Evolutionary conservation across 176 grass and related monocot species (phyloP), one percentile per base, ranked within the genome.

Genomic region (Chloris gayana): DNA sequence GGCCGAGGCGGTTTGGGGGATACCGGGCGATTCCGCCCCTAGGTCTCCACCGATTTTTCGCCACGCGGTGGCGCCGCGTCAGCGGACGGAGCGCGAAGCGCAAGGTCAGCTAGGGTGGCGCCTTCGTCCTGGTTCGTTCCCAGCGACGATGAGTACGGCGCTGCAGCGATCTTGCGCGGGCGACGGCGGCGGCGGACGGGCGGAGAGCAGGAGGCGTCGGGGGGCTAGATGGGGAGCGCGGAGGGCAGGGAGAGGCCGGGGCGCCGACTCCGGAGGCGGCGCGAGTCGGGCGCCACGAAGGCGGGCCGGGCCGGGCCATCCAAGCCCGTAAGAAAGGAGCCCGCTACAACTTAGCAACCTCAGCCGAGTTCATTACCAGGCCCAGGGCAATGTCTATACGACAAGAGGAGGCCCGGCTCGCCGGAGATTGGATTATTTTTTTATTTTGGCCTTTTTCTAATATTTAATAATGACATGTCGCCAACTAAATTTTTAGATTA

Each of bases 11-110:
- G 74, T n/a, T 64, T 17, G 49, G 51, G 60, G 35, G 15, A 37
- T 5, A 65, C 70, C 54, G 24, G 56, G 42, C 45, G 67, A 85
- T 51, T 85, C 45, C 10, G 11, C 58, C 58, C 12, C 56, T 27
- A 33, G 50, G 64, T 14, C 51, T 47, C 64, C 29, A 38, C 73
- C 29, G 17, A 56, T 72, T 72, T 63, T 31, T 6, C 38, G 5
- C 14, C 82, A 37, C 64, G 82, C 35, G 45, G 11, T 18, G 81
- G 2, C 61, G 14, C 72, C 25, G 29, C 8, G 60, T 75, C 71
- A 9, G 32, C 7, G 10, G 26, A 25, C 63, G 37, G 53, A 34
- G 58, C 64, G 25, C 14, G 15, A 61, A 37, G 22, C 73, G 51
- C 38, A 4, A 62, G 30, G 24, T 69, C 66, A 18, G 27, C 7